These are phyloP conservation scores for Voacanga thouarsii DNA, from an alignment of 257 asterid genomes.

Conservation along the genomic window DNA sequence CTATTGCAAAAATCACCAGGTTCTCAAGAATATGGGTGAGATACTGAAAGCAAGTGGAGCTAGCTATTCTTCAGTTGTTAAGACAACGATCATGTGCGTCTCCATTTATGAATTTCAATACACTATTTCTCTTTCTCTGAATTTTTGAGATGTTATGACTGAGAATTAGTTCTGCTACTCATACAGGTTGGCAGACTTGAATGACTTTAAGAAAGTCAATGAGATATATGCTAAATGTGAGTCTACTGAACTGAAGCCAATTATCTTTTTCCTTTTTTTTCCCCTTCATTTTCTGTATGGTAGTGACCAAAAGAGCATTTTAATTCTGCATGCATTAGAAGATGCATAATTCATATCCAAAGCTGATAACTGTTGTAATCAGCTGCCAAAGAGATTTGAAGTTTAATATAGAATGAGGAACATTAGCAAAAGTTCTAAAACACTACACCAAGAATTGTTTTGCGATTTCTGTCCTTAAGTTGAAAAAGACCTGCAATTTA, in stretches of 20 bases:
- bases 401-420: background rate
- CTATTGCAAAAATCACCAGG: slow-evolving; percentile 40
- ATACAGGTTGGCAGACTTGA: slow-evolving; percentile 94
- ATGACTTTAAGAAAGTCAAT: slow-evolving; percentile 89
- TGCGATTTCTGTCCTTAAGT: background rate
- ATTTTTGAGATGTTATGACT: slow-evolving; percentile 12
- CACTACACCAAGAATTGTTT: background rate
- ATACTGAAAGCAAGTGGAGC: slow-evolving; percentile 93
- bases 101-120: slow-evolving; percentile 9
- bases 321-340: background rate
- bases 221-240: slow-evolving; percentile 94
- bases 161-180: slow-evolving; percentile 10
- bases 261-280: background rate
- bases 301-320: background rate
- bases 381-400: background rate
- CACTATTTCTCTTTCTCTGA: slow-evolving; percentile 10
- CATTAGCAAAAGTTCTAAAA: background rate
- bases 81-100: slow-evolving; percentile 93
- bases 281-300: background rate
- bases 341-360: background rate
- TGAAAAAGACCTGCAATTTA: background rate
- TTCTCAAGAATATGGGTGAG: slow-evolving; percentile 94
- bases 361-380: background rate
- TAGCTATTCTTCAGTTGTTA: slow-evolving; percentile 86
- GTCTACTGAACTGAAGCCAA: slow-evolving; percentile 28